Evolutionary conservation across 73 alveolate species (phyloP).

Genomic region (Stentor coeruleus): DNA sequence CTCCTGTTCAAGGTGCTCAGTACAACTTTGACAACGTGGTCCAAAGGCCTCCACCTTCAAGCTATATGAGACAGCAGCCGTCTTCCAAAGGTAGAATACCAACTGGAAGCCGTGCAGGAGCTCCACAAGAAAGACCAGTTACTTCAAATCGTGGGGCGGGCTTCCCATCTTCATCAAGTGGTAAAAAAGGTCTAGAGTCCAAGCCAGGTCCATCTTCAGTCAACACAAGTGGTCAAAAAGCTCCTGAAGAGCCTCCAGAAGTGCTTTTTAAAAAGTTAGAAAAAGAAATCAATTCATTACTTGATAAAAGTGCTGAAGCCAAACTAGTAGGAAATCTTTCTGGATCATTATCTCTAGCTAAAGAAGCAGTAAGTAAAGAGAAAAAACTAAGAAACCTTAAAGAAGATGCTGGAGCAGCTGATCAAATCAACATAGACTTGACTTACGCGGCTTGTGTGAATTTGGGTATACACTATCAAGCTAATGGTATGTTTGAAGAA

Average conservation of each 20-base stretch:
- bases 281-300: conserved; percentile 58
- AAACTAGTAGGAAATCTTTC: conserved; percentile 38
- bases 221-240: neutral
- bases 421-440: conserved; percentile 70
- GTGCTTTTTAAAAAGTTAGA: conserved; percentile 59
- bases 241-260: conserved; percentile 40
- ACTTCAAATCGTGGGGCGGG: conserved; percentile 26
- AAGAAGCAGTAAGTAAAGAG: conserved; percentile 70
- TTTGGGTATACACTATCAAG: conserved; percentile 48
- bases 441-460: conserved; percentile 64
- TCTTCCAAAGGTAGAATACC: neutral
- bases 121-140: conserved; percentile 17
- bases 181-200: conserved; percentile 21
- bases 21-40: conserved; percentile 22
- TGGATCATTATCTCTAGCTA: conserved; percentile 58
- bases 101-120: neutral
- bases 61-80: conserved; percentile 27
- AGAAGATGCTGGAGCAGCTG: conserved; percentile 51
- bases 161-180: conserved; percentile 26
- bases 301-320: conserved; percentile 55
- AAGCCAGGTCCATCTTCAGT: conserved; percentile 21
- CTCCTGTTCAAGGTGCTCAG: neutral
- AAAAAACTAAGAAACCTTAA: conserved; percentile 61
- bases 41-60: conserved; percentile 26
- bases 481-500: conserved; percentile 55